phyloP scores from a whole-genome alignment of 768 basidiomycete species.

The Tricholoma hemisulphureum region DNA sequence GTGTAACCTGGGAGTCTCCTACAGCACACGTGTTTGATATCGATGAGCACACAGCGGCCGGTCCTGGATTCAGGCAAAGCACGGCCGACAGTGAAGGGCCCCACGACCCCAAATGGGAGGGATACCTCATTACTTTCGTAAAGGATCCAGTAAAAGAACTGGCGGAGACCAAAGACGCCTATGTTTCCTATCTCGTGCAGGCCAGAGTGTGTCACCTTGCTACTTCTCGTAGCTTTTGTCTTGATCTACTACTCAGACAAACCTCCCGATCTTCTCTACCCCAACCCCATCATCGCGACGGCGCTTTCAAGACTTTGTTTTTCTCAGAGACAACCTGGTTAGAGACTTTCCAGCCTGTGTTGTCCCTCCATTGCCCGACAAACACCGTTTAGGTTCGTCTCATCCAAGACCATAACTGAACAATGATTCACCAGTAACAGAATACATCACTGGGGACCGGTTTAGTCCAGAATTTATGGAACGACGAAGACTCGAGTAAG shows the following conservation, averaged over 20 bases:
- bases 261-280: slow-evolving; percentile 81
- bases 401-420: background rate
- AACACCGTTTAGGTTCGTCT: slow-evolving; percentile 86
- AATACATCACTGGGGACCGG: slow-evolving; percentile 96
- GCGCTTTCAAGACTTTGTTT: slow-evolving; percentile 96
- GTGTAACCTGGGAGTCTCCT: slow-evolving; percentile 85
- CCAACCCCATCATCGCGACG: slow-evolving; percentile 74
- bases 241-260: slow-evolving; percentile 60
- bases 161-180: slow-evolving; percentile 95
- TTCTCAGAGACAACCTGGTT: slow-evolving; percentile 82
- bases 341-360: slow-evolving; percentile 97
- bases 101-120: slow-evolving; percentile 89
- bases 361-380: slow-evolving; percentile 95
- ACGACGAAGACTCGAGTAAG: slow-evolving; percentile 82
- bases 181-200: slow-evolving; percentile 89
- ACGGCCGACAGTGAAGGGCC: slow-evolving; percentile 71
- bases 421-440: slow-evolving; percentile 39
- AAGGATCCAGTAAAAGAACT: slow-evolving; percentile 95
- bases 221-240: background rate
- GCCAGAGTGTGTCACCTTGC: slow-evolving; percentile 62
- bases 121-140: slow-evolving; percentile 77
- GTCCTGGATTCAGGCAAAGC: slow-evolving; percentile 82
- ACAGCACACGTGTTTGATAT: slow-evolving; percentile 47
- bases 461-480: slow-evolving; percentile 99
- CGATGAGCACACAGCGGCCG: slow-evolving; percentile 41